Conservation (phyloP, 805 yeast genomes). For the Candida ulmi region DNA sequence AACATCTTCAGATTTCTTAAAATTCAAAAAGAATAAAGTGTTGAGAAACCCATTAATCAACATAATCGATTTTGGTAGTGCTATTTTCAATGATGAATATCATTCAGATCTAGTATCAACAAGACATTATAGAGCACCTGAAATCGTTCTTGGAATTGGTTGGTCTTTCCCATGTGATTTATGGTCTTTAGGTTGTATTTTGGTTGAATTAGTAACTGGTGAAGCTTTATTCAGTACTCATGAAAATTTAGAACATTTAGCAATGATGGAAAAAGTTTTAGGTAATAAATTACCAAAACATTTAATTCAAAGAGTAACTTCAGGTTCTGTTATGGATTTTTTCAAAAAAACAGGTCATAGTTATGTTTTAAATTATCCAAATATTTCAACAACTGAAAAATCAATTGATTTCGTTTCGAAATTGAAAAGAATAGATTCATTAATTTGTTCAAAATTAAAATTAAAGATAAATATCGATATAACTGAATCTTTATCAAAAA, state of each 20-base stretch:
- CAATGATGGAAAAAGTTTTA: constrained; percentile 84
- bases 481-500: constrained; percentile 13
- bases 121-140: constrained; percentile 96
- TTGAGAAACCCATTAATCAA: constrained; percentile 77
- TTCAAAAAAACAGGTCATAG: constrained; percentile 9
- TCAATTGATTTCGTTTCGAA: constrained; percentile 31
- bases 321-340: constrained; percentile 7
- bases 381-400: constrained; percentile 32
- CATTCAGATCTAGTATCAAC: constrained; percentile 92
- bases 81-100: constrained; percentile 89
- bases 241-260: constrained; percentile 89
- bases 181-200: constrained; percentile 94
- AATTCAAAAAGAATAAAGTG: constrained; percentile 31
- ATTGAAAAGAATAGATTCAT: constrained; percentile 37
- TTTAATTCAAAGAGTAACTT: constrained; percentile 24
- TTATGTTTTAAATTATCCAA: constrained; percentile 32
- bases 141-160: constrained; percentile 87
- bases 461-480: constrained; percentile 21
- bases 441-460: constrained; percentile 32
- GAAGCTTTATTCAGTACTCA: constrained; percentile 93
- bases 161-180: constrained; percentile 97
- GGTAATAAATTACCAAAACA: constrained; percentile 42
- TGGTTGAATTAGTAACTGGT: constrained; percentile 88
- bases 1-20: constrained; percentile 17
- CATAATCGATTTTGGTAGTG: constrained; percentile 95